Conservation (phyloP, 1,284 basidiomycete genomes). For the Pascua sp. region DNA sequence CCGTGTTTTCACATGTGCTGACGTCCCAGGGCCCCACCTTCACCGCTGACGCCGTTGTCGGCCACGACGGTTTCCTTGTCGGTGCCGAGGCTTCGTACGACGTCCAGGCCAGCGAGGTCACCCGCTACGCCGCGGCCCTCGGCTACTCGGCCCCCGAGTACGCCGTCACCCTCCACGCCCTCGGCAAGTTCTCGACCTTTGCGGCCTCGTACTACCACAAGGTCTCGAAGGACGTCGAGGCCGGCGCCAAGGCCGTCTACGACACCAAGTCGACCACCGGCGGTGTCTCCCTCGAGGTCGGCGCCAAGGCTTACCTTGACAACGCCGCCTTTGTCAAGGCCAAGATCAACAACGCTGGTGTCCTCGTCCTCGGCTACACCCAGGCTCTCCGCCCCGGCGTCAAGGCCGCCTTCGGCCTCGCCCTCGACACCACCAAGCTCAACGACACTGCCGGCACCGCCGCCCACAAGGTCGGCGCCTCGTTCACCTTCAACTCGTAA, state of each 20-base stretch:
- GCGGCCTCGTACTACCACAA: conserved; percentile 98
- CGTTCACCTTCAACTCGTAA: conserved; percentile 56
- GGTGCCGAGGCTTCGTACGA: conserved; percentile 97
- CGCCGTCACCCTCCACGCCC: conserved; percentile 88
- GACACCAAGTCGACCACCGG: conserved; percentile 87
- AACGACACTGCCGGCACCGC: conserved; percentile 59
- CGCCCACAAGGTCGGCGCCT: conserved; percentile 57
- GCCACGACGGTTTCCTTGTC: conserved; percentile 94
- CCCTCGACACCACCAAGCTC: conserved; percentile 82
- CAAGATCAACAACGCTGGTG: conserved; percentile 96
- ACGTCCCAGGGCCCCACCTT: conserved; percentile 79
- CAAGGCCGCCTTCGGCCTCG: conserved; percentile 88
- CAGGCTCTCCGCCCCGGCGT: conserved; percentile 91
- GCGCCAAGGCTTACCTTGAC: conserved; percentile 81
- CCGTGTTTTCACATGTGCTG: conserved; percentile 5
- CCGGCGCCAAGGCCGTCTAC: conserved; percentile 95
- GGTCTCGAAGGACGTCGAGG: conserved; percentile 86
- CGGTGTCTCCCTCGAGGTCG: conserved; percentile 90
- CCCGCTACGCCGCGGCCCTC: conserved; percentile 85
- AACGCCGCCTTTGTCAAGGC: conserved; percentile 90
- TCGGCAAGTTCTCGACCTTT: conserved; percentile 92
- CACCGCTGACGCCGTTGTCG: conserved; percentile 91
- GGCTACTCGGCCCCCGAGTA: conserved; percentile 90
- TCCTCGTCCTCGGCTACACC: conserved; percentile 85
- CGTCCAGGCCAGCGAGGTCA: conserved; percentile 86